These are phyloP conservation scores for Prunus kanzakura DNA, from an alignment of 306 rosid species.

Conservation along the genomic window DNA sequence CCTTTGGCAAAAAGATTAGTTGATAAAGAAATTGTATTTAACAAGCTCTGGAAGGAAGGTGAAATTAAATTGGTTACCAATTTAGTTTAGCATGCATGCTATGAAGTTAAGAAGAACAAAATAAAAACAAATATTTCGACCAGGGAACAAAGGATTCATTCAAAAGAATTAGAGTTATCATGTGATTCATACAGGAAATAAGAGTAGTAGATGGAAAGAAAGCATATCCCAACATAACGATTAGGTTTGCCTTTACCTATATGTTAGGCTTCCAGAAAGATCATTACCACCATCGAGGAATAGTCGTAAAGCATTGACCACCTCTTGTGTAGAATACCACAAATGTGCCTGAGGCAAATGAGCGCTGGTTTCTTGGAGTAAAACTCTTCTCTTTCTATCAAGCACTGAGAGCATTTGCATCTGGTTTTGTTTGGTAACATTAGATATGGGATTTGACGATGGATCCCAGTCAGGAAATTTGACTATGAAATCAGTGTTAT, in stretches of 20 bases:
- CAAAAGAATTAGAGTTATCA: background rate
- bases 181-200: background rate
- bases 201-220: background rate
- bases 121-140: background rate
- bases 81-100: background rate
- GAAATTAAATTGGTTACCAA: no score
- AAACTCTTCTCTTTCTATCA: slow-evolving; percentile 46
- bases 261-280: slow-evolving; percentile 63
- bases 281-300: slow-evolving; percentile 58
- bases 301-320: slow-evolving; percentile 59
- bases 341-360: slow-evolving; percentile 67
- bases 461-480: slow-evolving; percentile 93
- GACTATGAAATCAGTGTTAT: slow-evolving; percentile 77
- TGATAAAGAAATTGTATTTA: background rate
- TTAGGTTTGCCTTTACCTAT: slow-evolving; percentile 52
- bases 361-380: slow-evolving; percentile 32
- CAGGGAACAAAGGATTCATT: background rate
- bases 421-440: slow-evolving; percentile 22
- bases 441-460: slow-evolving; percentile 26
- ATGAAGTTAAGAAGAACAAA: background rate
- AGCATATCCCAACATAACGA: background rate
- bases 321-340: slow-evolving; percentile 76
- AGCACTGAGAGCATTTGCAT: slow-evolving; percentile 28
- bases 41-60: no score
- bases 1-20: background rate